Evolutionary conservation across 2,329 filamentous ascomycete genomes (phyloP).

Genomic region (Penicillium expansum): DNA sequence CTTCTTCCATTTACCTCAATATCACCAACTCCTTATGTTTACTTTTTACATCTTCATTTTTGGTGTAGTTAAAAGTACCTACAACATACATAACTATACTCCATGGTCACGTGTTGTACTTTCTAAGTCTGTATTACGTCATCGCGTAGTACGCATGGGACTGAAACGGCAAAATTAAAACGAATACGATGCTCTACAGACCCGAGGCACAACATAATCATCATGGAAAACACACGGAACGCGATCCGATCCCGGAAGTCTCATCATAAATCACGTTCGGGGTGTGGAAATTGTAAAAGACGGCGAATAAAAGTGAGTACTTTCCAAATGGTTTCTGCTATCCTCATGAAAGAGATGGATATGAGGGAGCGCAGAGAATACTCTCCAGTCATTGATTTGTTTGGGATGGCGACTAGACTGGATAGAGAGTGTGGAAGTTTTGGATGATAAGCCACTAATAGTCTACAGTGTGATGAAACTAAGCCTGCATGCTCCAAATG

Average conservation of each 20-base stretch:
- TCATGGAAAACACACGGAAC: neutral
- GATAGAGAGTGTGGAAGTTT: too few relatives aligned
- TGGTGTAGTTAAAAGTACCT: neutral
- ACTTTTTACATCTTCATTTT: too few relatives aligned
- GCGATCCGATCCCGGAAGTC: constrained; percentile 24
- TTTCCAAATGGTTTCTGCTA: neutral
- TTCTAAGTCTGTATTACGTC: too few relatives aligned
- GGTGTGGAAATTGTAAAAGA: constrained; percentile 36
- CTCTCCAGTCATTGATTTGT: too few relatives aligned
- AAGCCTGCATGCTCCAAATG: too few relatives aligned
- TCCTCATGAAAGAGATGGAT: neutral
- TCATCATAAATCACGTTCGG: constrained; percentile 35
- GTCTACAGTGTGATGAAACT: too few relatives aligned
- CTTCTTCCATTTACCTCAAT: neutral
- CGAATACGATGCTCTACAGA: neutral
- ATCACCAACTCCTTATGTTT: neutral
- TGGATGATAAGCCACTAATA: too few relatives aligned
- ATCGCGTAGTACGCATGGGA: too few relatives aligned
- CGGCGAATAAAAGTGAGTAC: constrained; percentile 36
- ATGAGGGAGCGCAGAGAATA: too few relatives aligned
- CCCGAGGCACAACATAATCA: neutral
- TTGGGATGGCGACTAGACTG: too few relatives aligned
- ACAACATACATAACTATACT: too few relatives aligned
- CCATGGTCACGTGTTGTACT: too few relatives aligned
- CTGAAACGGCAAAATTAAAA: constrained; percentile 3